Evolutionary conservation across 768 basidiomycete species (phyloP).

Genomic region (Rhodosporidiobolus odoratus): DNA sequence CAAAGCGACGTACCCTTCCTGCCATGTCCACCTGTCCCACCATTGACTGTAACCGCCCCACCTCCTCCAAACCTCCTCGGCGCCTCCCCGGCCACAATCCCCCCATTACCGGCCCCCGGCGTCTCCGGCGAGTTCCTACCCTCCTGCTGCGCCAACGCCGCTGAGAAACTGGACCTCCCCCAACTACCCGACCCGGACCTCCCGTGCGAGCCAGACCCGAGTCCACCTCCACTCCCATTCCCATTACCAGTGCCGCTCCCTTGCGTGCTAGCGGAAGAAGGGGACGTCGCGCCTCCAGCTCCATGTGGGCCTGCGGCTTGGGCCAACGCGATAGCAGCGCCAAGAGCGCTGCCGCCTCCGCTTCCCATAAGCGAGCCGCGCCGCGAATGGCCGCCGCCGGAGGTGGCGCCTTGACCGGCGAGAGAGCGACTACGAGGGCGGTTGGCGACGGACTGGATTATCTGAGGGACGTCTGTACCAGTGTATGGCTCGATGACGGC

Average conservation of each 20-base stretch:
- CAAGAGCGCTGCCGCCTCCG: constrained; percentile 12
- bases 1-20: background rate
- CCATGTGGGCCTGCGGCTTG: background rate
- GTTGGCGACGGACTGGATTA: constrained; percentile 48
- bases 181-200: background rate
- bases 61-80: constrained; percentile 21
- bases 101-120: constrained; percentile 8
- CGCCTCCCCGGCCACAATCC: constrained; percentile 24
- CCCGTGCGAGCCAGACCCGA: background rate
- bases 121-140: constrained; percentile 17
- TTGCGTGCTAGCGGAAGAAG: background rate
- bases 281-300: background rate
- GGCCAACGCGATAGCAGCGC: background rate
- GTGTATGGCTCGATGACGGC: constrained; percentile 76
- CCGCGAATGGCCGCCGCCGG: constrained; percentile 7
- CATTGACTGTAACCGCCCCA: too few species aligned
- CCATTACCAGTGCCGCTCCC: background rate
- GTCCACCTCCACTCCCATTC: background rate
- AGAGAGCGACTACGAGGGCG: constrained; percentile 38
- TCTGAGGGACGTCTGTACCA: constrained; percentile 76
- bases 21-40: background rate
- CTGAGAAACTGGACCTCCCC: background rate
- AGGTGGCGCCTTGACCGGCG: background rate
- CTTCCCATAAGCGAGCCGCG: constrained; percentile 14
- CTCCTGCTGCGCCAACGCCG: background rate